These are phyloP conservation scores for Apiospora aurea DNA, from an alignment of 2,329 filamentous ascomycete genomes.

Conservation along the genomic window DNA sequence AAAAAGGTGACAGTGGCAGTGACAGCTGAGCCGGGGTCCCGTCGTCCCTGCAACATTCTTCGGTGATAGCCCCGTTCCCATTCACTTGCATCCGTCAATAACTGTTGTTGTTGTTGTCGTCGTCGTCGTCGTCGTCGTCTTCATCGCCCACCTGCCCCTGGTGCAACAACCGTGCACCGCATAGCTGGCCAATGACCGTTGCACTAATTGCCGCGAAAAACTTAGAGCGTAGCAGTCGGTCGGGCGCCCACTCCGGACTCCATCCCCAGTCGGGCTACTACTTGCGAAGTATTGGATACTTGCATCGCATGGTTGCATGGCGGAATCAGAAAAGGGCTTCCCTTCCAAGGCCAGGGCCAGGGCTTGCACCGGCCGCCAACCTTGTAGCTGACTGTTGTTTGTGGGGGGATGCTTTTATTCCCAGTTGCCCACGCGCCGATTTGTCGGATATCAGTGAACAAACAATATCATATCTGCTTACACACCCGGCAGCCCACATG, in stretches of 20 bases:
- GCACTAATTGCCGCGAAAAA: slow-evolving; percentile 9
- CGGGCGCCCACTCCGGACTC: slow-evolving; percentile 13
- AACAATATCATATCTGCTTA: background rate
- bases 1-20: slow-evolving; percentile 13
- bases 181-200: slow-evolving; percentile 6
- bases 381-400: background rate
- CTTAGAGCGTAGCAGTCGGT: slow-evolving; percentile 9
- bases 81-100: background rate
- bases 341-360: slow-evolving; percentile 3
- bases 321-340: slow-evolving; percentile 2
- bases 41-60: background rate
- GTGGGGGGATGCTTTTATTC: background rate
- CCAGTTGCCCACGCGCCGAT: slow-evolving; percentile 10
- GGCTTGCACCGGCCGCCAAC: slow-evolving; percentile 16
- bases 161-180: background rate
- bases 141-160: background rate
- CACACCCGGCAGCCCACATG: background rate
- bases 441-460: slow-evolving; percentile 17
- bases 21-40: background rate
- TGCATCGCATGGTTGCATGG: slow-evolving; percentile 20
- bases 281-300: slow-evolving; percentile 14
- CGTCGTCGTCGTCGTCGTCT: slow-evolving; percentile 14
- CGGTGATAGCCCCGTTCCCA: background rate
- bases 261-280: slow-evolving; percentile 13
- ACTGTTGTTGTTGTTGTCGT: background rate